phyloP scores from a whole-genome alignment of 1,139 yeast species.

The Neolecta irregularis region DNA sequence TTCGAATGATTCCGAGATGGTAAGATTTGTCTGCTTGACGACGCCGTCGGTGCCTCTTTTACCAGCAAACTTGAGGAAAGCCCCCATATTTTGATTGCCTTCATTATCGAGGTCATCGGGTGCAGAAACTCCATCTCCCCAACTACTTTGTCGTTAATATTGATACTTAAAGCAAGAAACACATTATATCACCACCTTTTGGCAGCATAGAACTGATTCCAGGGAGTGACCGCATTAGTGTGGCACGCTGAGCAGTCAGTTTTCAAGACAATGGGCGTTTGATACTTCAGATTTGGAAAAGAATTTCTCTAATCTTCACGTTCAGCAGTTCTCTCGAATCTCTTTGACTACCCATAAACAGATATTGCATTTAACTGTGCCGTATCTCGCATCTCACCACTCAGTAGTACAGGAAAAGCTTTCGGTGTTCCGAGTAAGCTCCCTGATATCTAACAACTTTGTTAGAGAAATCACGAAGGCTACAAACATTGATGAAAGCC shows the following conservation, averaged over 20 bases:
- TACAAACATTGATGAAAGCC: constrained; percentile 35
- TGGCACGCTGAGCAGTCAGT: too few relatives aligned
- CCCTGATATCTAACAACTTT: constrained; percentile 54
- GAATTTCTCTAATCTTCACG: constrained; percentile 56
- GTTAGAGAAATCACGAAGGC: not conserved
- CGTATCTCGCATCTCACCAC: constrained; percentile 97
- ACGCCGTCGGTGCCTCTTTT: constrained; percentile 23
- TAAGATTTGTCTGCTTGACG: constrained; percentile 31
- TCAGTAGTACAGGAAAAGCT: constrained; percentile 72
- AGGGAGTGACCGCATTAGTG: constrained; percentile 73
- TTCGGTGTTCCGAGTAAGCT: constrained; percentile 86
- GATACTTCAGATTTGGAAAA: constrained; percentile 60
- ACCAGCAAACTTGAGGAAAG: constrained; percentile 43
- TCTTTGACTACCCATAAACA: constrained; percentile 45
- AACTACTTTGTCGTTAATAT: not conserved
- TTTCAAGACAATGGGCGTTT: too few relatives aligned
- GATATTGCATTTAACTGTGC: constrained; percentile 87
- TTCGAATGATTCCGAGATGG: constrained; percentile 53
- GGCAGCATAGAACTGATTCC: constrained; percentile 94
- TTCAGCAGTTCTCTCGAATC: not conserved
- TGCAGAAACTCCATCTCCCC: constrained; percentile 27
- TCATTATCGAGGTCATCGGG: constrained; percentile 28
- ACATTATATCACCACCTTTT: constrained; percentile 75
- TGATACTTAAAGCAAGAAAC: constrained; percentile 32
- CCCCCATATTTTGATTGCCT: constrained; percentile 39